Conservation (phyloP, 306 rosid genomes). For the Acacia confusa region DNA sequence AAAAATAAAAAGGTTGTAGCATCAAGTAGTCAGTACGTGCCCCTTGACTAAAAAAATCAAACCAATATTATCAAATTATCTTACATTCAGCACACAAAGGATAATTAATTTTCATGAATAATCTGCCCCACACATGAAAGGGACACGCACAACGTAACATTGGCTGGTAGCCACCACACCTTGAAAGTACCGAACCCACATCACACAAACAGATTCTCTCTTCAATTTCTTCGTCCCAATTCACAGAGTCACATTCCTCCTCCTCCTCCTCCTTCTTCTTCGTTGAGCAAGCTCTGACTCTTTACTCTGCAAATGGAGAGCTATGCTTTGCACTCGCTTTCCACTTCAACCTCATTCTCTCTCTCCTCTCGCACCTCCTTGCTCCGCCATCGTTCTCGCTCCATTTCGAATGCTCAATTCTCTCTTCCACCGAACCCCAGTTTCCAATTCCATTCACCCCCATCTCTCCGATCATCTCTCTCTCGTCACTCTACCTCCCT, state of each 20-base stretch:
- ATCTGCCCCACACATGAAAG: slow-evolving; percentile 24
- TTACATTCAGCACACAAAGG: no score
- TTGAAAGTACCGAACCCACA: slow-evolving; percentile 23
- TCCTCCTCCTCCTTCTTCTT: not conserved
- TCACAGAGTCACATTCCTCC: not conserved
- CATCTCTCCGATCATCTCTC: slow-evolving; percentile 44
- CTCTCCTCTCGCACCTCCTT: slow-evolving; percentile 26
- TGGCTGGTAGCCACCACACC: slow-evolving; percentile 14
- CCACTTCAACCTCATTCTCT: slow-evolving; percentile 42
- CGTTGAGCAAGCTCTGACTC: not conserved
- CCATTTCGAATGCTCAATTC: slow-evolving; percentile 38
- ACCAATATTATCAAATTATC: no score
- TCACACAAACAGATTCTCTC: not conserved
- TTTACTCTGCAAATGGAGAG: slow-evolving; percentile 48
- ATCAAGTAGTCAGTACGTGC: no score
- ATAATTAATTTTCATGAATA: not conserved
- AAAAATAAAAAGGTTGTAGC: no score
- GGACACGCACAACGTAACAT: not conserved
- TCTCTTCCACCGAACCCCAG: slow-evolving; percentile 28
- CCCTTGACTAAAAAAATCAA: no score
- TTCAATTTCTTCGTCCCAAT: not conserved
- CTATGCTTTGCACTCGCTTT: slow-evolving; percentile 47
- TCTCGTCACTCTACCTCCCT: slow-evolving; percentile 22
- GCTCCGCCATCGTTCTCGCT: slow-evolving; percentile 34
- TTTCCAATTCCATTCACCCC: slow-evolving; percentile 22